A percentile compares a stretch with the other conserved stretches of the same genome.
Evolutionary conservation across 2,329 filamentous ascomycete genomes (phyloP).

Genomic region (Lecanoromycetidae sp.): DNA sequence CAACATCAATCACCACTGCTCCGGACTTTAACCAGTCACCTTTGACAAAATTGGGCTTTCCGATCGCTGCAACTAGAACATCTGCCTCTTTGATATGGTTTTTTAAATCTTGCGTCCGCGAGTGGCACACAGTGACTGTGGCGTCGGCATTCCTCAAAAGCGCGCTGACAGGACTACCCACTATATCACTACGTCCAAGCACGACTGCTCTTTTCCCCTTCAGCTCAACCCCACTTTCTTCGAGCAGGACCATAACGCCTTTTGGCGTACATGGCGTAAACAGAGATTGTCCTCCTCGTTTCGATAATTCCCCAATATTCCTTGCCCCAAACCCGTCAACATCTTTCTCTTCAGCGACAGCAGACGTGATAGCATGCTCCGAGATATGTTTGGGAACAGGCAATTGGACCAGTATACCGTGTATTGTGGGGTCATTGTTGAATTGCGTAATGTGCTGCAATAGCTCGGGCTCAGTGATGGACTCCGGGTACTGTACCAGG

Average conservation of each 20-base stretch:
- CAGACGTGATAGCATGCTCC: conserved; percentile 80
- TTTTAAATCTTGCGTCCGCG: conserved; percentile 63
- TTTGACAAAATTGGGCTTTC: conserved; percentile 74
- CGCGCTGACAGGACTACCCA: conserved; percentile 93
- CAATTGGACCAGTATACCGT: conserved; percentile 88
- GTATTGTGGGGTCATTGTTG: conserved; percentile 76
- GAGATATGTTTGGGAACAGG: conserved; percentile 81
- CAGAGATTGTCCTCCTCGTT: conserved; percentile 76
- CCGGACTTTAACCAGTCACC: conserved; percentile 93
- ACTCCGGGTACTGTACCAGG: conserved; percentile 69
- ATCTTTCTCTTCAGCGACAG: conserved; percentile 87
- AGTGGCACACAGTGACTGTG: conserved; percentile 94
- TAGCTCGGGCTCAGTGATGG: conserved; percentile 72
- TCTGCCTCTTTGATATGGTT: conserved; percentile 72
- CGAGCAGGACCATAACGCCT: conserved; percentile 85
- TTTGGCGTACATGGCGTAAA: conserved; percentile 95
- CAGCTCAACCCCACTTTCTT: conserved; percentile 71
- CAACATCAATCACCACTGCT: conserved; percentile 92
- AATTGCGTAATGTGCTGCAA: conserved; percentile 67
- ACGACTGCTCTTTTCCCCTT: conserved; percentile 90
- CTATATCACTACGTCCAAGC: conserved; percentile 88
- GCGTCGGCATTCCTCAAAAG: conserved; percentile 90
- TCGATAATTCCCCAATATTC: conserved; percentile 95
- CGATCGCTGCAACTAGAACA: conserved; percentile 84
- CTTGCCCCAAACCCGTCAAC: conserved; percentile 90